Percentiles rank a stretch among this genome's conserved stretches.
Evolutionary conservation across 345 rosid genomes (phyloP).

Genomic region (Gossypioides kirkii): DNA sequence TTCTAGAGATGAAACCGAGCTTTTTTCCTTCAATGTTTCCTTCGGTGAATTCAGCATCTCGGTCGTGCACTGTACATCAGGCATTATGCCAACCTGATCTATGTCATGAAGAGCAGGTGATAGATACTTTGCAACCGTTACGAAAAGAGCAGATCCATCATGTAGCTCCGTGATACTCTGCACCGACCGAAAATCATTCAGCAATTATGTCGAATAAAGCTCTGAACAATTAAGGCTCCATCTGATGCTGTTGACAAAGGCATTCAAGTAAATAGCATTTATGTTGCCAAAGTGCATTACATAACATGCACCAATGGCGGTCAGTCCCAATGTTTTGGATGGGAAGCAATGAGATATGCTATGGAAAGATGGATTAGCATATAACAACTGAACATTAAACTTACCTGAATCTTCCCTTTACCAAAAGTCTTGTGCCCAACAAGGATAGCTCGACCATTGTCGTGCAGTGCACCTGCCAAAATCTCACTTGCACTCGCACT

Average conservation of each 20-base stretch:
- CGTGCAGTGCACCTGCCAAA: constrained; percentile 84
- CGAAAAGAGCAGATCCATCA: constrained; percentile 87
- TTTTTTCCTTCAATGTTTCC: constrained; percentile 39
- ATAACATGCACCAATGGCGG: neutral
- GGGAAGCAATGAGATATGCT: neutral
- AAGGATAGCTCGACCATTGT: constrained; percentile 88
- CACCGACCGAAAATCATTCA: constrained; percentile 13
- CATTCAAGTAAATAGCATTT: neutral
- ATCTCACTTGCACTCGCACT: constrained; percentile 98
- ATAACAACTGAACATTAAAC: neutral
- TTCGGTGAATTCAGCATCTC: constrained; percentile 54
- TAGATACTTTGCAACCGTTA: constrained; percentile 84
- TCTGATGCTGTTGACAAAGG: neutral
- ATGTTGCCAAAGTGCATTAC: neutral
- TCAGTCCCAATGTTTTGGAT: neutral
- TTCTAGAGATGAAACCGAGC: constrained; percentile 57
- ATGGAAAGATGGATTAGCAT: neutral
- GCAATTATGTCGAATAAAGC: constrained; percentile 1
- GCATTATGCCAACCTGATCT: constrained; percentile 74
- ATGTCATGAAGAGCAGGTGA: constrained; percentile 86
- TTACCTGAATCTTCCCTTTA: constrained; percentile 89
- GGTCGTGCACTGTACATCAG: constrained; percentile 83
- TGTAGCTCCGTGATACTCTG: constrained; percentile 83
- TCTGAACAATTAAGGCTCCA: neutral
- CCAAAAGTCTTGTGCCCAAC: constrained; percentile 85